Base-by-base conservation (phyloP, 169 alveolate species). In the Babesia bigemina region DNA sequence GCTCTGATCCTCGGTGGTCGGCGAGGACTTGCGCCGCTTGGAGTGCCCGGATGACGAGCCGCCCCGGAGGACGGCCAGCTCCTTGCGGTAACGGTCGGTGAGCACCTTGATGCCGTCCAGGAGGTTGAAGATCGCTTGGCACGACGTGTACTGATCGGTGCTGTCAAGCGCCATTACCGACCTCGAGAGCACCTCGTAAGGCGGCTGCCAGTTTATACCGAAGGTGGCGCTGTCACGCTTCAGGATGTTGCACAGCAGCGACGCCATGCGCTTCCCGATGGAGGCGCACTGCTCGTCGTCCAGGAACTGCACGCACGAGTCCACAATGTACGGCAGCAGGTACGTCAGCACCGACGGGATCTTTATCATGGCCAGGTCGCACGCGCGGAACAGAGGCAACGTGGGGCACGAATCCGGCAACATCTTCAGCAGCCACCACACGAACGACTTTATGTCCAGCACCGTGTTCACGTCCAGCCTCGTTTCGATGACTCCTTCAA, bases 1-100 rank as follows among this genome's bases (percentile, higher is more conserved):
- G 39, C 39, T 33, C 73, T 63, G 57, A 3, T 49, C 57, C 36
- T 89, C 42, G 95, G 95, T 21, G 91, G 26, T 92, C 87, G 26
- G 96, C 93, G 55, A 92, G 94, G 39, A 93, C 39, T 61, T 61
- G 48, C 70, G 28, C 7, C 55, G 24, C 70, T 61, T 61, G 3
- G 56, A 33, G 9, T 16, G n/a, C 19, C 67, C 21, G 17, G 44
- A 29, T 11, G 19, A 39, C 3, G 53, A 11, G 60, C 52, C 26
- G 2, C 70, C 56, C 36, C n/a, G 49, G 22, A 44, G 11, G 26
- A 3, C 36, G 26, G n/a, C 4, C 9, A 75, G 69, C 45, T 26
- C 67, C 44, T 53, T 16, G 42, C 62, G 60, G 52, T 53, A 55
- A 0, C 75, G 63, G 42, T 75, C 84, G 2, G 55, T 29, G n/a